Percentiles rank a stretch among this genome's conserved stretches.
phyloP scores from a whole-genome alignment of 2,329 filamentous ascomycete species.

The Sclerotinia borealis region DNA sequence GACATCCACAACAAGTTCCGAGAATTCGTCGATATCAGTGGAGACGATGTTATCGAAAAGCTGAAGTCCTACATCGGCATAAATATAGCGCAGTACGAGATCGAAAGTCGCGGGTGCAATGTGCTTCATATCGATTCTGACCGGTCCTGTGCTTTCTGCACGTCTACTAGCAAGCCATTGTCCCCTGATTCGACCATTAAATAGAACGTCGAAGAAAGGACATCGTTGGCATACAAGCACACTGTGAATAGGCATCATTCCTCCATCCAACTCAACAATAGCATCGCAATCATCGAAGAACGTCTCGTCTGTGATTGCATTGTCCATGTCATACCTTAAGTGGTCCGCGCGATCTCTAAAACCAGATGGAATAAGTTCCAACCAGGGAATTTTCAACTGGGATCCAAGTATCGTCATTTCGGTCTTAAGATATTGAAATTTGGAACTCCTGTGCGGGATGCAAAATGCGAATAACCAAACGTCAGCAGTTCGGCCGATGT shows the following conservation, averaged over 20 bases:
- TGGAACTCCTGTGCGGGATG: conserved; percentile 57
- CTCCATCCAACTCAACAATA: conserved; percentile 69
- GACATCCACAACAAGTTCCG: conserved; percentile 85
- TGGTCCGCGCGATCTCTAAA: conserved; percentile 62
- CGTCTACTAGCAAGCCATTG: conserved; percentile 73
- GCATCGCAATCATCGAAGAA: conserved; percentile 80
- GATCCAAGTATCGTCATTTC: conserved; percentile 86
- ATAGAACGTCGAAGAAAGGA: conserved; percentile 87
- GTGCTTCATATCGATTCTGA: conserved; percentile 78
- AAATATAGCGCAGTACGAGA: conserved; percentile 74
- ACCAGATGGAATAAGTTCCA: conserved; percentile 75
- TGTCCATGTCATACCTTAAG: conserved; percentile 63
- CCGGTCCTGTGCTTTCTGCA: conserved; percentile 42
- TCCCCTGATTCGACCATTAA: conserved; percentile 79
- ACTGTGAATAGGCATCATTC: conserved; percentile 70
- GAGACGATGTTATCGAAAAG: conserved; percentile 74
- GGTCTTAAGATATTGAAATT: conserved; percentile 72
- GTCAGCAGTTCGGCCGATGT: conserved; percentile 73
- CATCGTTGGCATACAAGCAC: conserved; percentile 75
- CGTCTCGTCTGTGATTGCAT: conserved; percentile 58
- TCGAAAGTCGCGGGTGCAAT: conserved; percentile 67
- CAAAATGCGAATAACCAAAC: conserved; percentile 74
- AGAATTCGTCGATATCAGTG: conserved; percentile 71
- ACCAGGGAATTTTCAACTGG: conserved; percentile 59
- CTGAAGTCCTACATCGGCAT: conserved; percentile 73